Evolutionary conservation across 257 asterid genomes (phyloP).

Genomic region (Cordia subcordata): DNA sequence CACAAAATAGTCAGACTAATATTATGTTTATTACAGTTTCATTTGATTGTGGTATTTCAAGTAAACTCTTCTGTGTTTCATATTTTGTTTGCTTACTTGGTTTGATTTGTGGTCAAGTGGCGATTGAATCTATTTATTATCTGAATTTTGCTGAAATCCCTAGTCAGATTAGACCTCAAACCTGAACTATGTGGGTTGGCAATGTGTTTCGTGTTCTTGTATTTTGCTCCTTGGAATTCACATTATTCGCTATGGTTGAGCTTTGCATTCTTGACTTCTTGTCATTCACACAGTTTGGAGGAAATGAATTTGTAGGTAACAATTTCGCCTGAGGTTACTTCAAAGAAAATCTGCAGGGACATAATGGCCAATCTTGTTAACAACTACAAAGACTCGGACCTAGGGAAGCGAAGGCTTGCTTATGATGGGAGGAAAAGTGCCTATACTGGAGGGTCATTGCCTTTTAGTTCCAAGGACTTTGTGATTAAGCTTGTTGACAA

Average conservation of each 20-base stretch:
- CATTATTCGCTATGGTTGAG: neutral
- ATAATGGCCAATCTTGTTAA: slow-evolving; percentile 36
- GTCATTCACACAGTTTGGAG: neutral
- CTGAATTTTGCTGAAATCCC: no score
- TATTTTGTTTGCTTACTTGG: no score
- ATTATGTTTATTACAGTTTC: no score
- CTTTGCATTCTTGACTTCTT: neutral
- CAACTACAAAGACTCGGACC: slow-evolving; percentile 19
- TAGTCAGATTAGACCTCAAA: no score
- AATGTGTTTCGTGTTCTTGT: no score
- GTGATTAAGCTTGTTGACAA: slow-evolving; percentile 33
- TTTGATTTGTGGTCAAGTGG: no score
- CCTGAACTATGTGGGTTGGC: no score
- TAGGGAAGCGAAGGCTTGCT: slow-evolving; percentile 44
- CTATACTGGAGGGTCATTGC: slow-evolving; percentile 63
- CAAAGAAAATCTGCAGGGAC: slow-evolving; percentile 47
- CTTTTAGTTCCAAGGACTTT: slow-evolving; percentile 63
- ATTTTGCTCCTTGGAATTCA: no score
- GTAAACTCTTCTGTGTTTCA: no score
- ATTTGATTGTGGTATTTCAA: no score
- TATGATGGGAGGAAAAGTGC: slow-evolving; percentile 77
- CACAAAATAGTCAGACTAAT: no score
- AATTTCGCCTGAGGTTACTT: slow-evolving; percentile 55
- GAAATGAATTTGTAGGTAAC: slow-evolving; percentile 40
- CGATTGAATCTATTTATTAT: neutral